These are phyloP conservation scores for Chytriomyces sp. DNA, from an alignment of 192 early-diverging fungal species.

Conservation along the genomic window DNA sequence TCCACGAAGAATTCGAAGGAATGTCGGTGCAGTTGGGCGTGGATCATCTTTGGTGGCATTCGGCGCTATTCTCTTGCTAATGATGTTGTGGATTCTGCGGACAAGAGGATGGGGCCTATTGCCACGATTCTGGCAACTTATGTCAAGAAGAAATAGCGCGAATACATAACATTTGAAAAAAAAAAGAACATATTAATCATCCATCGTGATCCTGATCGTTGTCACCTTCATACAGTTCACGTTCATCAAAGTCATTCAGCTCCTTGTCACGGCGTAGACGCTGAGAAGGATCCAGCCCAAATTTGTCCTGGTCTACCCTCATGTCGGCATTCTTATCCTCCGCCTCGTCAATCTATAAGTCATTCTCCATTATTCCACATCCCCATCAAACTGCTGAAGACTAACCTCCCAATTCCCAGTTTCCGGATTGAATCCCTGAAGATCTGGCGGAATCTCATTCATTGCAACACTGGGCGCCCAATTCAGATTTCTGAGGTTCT, in stretches of 20 bases:
- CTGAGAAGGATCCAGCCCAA: slow-evolving; percentile 6
- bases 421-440: slow-evolving; percentile 38
- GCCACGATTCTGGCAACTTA: slow-evolving; percentile 18
- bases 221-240: slow-evolving; percentile 50
- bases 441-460: slow-evolving; percentile 68
- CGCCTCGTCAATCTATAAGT: slow-evolving; percentile 31
- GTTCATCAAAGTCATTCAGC: slow-evolving; percentile 32
- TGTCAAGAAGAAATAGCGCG: slow-evolving; percentile 2
- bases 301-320: slow-evolving; percentile 37
- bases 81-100: slow-evolving; percentile 9
- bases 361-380: background rate
- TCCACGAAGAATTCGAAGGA: background rate
- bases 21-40: background rate
- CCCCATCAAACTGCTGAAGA: no score
- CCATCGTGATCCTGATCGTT: background rate
- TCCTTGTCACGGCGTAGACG: slow-evolving; percentile 37
- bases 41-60: background rate
- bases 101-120: slow-evolving; percentile 18
- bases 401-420: slow-evolving; percentile 41
- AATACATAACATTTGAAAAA: no score
- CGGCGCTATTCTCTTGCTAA: slow-evolving; percentile 13
- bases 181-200: no score
- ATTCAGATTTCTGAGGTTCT: slow-evolving; percentile 68
- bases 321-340: slow-evolving; percentile 44
- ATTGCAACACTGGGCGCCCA: slow-evolving; percentile 83